Evolutionary conservation across 177 flowering plant species (phyloP).

Genomic region (Vitis hybrid): DNA sequence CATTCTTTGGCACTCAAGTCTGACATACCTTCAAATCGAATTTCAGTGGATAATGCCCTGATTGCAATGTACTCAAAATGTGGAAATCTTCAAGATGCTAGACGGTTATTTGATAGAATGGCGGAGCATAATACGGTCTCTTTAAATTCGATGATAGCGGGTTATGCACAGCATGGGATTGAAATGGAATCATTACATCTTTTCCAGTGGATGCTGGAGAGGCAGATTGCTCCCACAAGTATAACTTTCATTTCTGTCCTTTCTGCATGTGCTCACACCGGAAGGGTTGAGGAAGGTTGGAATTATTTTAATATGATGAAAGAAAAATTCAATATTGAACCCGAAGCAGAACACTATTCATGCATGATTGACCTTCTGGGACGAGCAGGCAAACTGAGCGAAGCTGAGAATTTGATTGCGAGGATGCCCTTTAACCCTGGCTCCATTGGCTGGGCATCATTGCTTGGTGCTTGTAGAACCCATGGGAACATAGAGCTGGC

Average conservation of each 20-base stretch:
- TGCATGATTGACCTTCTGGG: slow-evolving; percentile 89
- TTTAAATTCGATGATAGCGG: slow-evolving; percentile 74
- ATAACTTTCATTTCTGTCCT: slow-evolving; percentile 78
- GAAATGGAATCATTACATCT: slow-evolving; percentile 51
- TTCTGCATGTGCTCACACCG: slow-evolving; percentile 77
- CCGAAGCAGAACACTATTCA: slow-evolving; percentile 66
- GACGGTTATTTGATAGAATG: slow-evolving; percentile 76
- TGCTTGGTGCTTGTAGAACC: slow-evolving; percentile 70
- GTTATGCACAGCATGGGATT: slow-evolving; percentile 83
- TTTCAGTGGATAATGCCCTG: slow-evolving; percentile 75
- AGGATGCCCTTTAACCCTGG: slow-evolving; percentile 69
- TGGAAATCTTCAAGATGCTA: slow-evolving; percentile 74
- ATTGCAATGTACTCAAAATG: slow-evolving; percentile 84
- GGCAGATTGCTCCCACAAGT: slow-evolving; percentile 43
- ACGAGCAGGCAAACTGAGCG: slow-evolving; percentile 67
- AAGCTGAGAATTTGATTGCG: slow-evolving; percentile 62
- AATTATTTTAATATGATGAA: slow-evolving; percentile 62
- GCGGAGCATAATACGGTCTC: slow-evolving; percentile 67
- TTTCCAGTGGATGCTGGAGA: slow-evolving; percentile 56
- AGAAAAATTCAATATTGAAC: slow-evolving; percentile 51
- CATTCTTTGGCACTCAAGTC: slow-evolving; percentile 68
- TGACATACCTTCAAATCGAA: slow-evolving; percentile 53
- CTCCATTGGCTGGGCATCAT: slow-evolving; percentile 56
- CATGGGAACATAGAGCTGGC: slow-evolving; percentile 67
- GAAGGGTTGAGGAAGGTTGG: slow-evolving; percentile 64